Conservation (phyloP, 2,329 filamentous ascomycete species). For the Didymella keratinophila region DNA sequence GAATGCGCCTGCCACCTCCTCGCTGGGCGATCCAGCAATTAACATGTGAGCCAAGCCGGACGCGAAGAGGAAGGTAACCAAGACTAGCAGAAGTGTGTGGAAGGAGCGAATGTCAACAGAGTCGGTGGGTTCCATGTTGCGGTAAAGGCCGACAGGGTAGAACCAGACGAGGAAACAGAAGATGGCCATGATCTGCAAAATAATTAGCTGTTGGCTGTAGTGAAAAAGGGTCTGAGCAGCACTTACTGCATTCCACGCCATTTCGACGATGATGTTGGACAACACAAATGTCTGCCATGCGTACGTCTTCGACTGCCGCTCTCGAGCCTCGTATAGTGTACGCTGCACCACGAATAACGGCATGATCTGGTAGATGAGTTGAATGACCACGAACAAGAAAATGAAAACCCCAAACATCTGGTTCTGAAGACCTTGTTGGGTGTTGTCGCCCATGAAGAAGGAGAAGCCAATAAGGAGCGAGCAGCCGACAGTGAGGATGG, state of each 20-base stretch:
- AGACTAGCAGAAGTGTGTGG: slow-evolving; percentile 70
- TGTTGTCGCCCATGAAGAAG: background rate
- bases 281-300: slow-evolving; percentile 77
- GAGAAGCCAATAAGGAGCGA: background rate
- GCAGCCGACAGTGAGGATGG: background rate
- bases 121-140: slow-evolving; percentile 69
- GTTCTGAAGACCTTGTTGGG: background rate
- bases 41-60: slow-evolving; percentile 76
- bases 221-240: slow-evolving; percentile 51
- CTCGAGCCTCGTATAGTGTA: slow-evolving; percentile 65
- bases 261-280: slow-evolving; percentile 73
- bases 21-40: slow-evolving; percentile 73
- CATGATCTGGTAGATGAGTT: background rate
- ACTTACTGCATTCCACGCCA: slow-evolving; percentile 63
- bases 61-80: slow-evolving; percentile 68
- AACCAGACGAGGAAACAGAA: slow-evolving; percentile 65
- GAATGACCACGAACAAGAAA: background rate
- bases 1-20: slow-evolving; percentile 71
- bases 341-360: background rate
- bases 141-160: slow-evolving; percentile 71
- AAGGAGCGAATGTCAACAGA: slow-evolving; percentile 68
- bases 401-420: background rate
- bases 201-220: slow-evolving; percentile 2
- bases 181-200: slow-evolving; percentile 58
- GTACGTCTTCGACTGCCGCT: slow-evolving; percentile 72